Evolutionary conservation across 331 rosid genomes (phyloP), one percentile per base, ranked within the genome.

Genomic region (Pyrus hybrid): DNA sequence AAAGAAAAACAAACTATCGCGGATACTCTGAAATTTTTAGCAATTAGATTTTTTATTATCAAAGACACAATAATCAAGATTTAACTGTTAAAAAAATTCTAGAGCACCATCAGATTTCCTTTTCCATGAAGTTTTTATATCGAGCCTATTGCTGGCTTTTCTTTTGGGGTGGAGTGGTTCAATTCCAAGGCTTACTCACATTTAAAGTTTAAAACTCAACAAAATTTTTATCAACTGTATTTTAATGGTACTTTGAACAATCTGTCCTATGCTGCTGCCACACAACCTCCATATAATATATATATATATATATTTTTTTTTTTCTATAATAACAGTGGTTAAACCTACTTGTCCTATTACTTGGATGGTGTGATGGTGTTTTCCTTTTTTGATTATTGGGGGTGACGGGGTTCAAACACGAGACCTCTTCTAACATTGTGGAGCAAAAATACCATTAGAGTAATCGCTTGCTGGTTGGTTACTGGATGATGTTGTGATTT

Each of bases 281-380:
- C 67, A 57, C 56, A 53, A 29, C 49, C 51, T 37, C 13, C 30
- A 28, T 28, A 28, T 28, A 28, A 2, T 28, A n/a, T n/a, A n/a
- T n/a, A n/a, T n/a, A n/a, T n/a, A n/a, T n/a, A n/a, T n/a, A n/a
- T n/a, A n/a, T n/a, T n/a, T n/a, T n/a, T n/a, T n/a, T n/a, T n/a
- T n/a, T n/a, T 37, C 68, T 7, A 37, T 10, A 43, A 49, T 18
- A 41, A 28, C 28, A 25, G 77, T 62, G 70, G 43, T 26, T 62
- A 61, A 41, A 73, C 77, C 77, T 63, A 41, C 11, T 6, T 62
- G 70, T 62, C 61, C 60, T 73, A 62, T n/a, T 62, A 12, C 61
- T 25, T 62, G 60, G 61, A 10, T 61, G 28, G 56, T 49, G 56
- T 49, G 61, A 10, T 61, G 28, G 56, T 49, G 56, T 49, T 49